phyloP scores from a whole-genome alignment of 371 early-diverging fungal genomes.

The Conidiobolus incongruus region DNA sequence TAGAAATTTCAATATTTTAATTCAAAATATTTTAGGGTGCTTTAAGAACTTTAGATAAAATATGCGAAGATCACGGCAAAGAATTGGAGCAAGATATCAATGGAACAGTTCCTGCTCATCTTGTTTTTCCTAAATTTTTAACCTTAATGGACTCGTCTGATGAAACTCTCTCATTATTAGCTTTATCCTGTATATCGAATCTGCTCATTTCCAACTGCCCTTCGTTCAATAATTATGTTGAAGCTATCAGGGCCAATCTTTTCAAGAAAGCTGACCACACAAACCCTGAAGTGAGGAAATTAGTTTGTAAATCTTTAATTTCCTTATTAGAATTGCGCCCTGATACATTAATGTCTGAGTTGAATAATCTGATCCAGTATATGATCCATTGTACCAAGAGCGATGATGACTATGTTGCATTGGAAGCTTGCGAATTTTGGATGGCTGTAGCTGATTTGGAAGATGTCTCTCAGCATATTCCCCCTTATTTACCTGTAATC shows the following conservation, averaged over 20 bases:
- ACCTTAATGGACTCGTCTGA: constrained; percentile 51
- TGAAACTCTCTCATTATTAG: constrained; percentile 41
- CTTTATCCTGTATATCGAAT: constrained; percentile 41
- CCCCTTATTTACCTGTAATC: constrained; percentile 49
- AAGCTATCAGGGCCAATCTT: constrained; percentile 48
- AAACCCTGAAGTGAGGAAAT: constrained; percentile 54
- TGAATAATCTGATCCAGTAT: constrained; percentile 67
- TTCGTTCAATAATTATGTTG: constrained; percentile 42
- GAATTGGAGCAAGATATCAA: constrained; percentile 47
- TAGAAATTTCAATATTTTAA: neutral
- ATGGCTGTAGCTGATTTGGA: constrained; percentile 83
- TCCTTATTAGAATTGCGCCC: constrained; percentile 63
- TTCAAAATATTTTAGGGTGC: constrained; percentile 29
- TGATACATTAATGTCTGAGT: constrained; percentile 54
- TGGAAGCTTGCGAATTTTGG: constrained; percentile 97
- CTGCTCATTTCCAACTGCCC: constrained; percentile 51
- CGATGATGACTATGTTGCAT: constrained; percentile 57
- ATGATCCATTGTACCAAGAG: constrained; percentile 80
- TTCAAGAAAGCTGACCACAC: constrained; percentile 66
- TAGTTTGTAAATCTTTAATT: constrained; percentile 83
- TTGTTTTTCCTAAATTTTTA: constrained; percentile 71
- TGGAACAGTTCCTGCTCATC: constrained; percentile 46
- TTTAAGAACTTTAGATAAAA: constrained; percentile 65
- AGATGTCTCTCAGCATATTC: constrained; percentile 44
- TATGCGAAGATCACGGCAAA: constrained; percentile 75